phyloP scores from a whole-genome alignment of 345 rosid genomes.

The Eucalyptus pauciflora region DNA sequence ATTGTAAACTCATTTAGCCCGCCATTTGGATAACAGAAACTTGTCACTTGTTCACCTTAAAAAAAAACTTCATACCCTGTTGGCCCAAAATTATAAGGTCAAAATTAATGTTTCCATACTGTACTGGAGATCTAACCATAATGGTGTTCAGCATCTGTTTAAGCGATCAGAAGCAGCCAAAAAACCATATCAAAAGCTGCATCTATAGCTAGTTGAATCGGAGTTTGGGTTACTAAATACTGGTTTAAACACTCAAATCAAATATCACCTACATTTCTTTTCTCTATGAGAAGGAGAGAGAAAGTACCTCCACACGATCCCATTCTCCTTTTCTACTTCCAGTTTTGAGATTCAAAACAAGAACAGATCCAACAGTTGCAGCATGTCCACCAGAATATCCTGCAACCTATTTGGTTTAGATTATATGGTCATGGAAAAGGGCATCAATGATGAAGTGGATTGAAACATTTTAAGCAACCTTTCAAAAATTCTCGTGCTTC shows the following conservation, averaged over 20 bases:
- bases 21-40: background rate
- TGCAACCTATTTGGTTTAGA: slow-evolving; percentile 7
- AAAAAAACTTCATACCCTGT: background rate
- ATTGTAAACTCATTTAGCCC: background rate
- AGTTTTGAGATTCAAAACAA: slow-evolving; percentile 64
- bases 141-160: background rate
- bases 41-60: background rate
- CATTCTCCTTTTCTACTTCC: slow-evolving; percentile 61
- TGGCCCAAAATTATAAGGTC: background rate
- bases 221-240: background rate
- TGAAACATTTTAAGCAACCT: slow-evolving; percentile 23
- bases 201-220: background rate
- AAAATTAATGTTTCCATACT: background rate
- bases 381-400: slow-evolving; percentile 67
- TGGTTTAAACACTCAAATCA: background rate
- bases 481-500: slow-evolving; percentile 68
- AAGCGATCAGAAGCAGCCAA: background rate
- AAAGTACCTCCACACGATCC: slow-evolving; percentile 74
- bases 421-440: background rate
- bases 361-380: slow-evolving; percentile 80
- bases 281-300: background rate
- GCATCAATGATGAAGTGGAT: background rate
- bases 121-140: background rate
- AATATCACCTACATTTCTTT: background rate
- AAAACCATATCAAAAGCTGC: background rate